Evolutionary conservation across 768 basidiomycete species (phyloP).

Genomic region (Neoboletus subvelutipes): DNA sequence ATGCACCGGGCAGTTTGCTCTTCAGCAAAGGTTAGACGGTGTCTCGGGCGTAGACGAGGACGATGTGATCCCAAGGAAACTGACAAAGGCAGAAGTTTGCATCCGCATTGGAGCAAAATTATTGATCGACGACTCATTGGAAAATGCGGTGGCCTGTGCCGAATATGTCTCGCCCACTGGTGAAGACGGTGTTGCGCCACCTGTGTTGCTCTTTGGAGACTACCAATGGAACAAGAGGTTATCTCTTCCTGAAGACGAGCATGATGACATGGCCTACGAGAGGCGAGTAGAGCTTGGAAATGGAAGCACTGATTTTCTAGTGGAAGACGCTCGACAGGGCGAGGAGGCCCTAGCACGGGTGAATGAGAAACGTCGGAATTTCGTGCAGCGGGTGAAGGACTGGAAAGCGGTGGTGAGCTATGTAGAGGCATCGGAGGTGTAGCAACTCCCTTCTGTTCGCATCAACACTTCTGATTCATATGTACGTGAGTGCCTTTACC

Average conservation of each 20-base stretch:
- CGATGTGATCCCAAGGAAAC: conserved; percentile 47
- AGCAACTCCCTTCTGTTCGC: neutral
- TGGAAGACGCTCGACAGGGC: conserved; percentile 38
- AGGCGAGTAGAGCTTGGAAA: conserved; percentile 44
- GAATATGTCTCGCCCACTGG: conserved; percentile 25
- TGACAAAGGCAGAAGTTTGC: conserved; percentile 76
- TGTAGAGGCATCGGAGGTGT: conserved; percentile 33
- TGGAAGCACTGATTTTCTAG: conserved; percentile 56
- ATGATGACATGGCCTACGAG: conserved; percentile 55
- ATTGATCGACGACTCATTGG: conserved; percentile 78
- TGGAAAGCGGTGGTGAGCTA: conserved; percentile 61
- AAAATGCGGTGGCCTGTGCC: conserved; percentile 68
- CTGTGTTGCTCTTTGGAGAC: conserved; percentile 70
- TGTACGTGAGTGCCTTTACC: neutral
- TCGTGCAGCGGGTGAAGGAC: conserved; percentile 53
- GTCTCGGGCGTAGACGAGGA: conserved; percentile 17
- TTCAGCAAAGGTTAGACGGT: conserved; percentile 36
- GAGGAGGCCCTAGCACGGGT: conserved; percentile 46
- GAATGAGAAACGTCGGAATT: conserved; percentile 37
- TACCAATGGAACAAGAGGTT: conserved; percentile 74
- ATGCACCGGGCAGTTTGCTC: conserved; percentile 73
- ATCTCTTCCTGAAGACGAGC: conserved; percentile 44
- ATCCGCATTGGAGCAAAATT: conserved; percentile 58
- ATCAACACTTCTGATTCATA: neutral
- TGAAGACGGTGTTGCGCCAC: conserved; percentile 35